Evolutionary conservation across 1,284 basidiomycete genomes (phyloP).

Genomic region (Trichosporon sp.): DNA sequence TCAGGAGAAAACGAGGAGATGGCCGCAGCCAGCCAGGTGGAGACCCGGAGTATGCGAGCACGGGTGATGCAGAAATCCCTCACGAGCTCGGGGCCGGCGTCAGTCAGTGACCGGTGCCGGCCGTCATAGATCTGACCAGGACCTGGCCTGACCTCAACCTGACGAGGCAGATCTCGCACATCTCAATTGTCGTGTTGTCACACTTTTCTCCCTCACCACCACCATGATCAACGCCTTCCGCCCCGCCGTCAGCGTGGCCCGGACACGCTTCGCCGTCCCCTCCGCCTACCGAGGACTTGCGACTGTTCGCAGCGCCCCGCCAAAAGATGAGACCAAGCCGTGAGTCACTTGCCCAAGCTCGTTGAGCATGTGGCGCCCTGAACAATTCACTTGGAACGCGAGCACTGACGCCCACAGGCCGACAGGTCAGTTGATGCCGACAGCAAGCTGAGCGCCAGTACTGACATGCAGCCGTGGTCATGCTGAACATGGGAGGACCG

Average conservation of each 20-base stretch:
- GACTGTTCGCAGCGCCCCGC: constrained; percentile 1
- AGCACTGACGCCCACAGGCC: background rate
- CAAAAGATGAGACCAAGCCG: constrained; percentile 3
- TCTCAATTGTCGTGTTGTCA: background rate
- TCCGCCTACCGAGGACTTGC: background rate
- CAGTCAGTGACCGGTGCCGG: background rate
- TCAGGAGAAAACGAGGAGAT: background rate
- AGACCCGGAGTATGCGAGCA: too few relatives aligned
- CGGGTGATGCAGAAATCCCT: too few relatives aligned
- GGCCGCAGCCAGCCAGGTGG: background rate
- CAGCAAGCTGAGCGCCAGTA: background rate
- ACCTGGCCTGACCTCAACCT: background rate
- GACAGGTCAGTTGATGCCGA: background rate
- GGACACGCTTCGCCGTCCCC: background rate
- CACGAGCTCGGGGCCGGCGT: too few relatives aligned
- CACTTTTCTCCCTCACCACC: too few relatives aligned
- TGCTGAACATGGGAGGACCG: constrained; percentile 99
- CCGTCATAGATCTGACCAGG: background rate
- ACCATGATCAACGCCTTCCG: background rate
- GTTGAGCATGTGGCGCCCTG: background rate
- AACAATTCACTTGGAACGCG: background rate
- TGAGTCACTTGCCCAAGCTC: background rate
- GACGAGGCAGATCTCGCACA: background rate
- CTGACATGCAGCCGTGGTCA: constrained; percentile 65
- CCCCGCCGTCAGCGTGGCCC: background rate